These are phyloP conservation scores for Phaeomoniella chlamydospora DNA, from an alignment of 2,329 filamentous ascomycete species.

Conservation along the genomic window DNA sequence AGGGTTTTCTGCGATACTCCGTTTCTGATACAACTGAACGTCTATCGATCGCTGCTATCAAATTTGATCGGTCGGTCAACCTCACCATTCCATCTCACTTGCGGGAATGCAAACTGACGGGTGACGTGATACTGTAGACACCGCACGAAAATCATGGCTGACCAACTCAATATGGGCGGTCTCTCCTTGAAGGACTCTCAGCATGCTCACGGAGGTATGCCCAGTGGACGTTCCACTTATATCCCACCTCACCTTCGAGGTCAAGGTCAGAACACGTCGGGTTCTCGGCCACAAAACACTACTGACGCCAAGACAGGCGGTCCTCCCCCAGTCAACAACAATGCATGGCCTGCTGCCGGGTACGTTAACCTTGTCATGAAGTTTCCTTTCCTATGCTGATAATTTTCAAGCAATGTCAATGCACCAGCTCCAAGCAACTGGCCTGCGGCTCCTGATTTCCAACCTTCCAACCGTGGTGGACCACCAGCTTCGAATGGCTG, in stretches of 20 bases:
- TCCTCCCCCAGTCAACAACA: conserved; percentile 11
- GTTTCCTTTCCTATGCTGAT: not conserved
- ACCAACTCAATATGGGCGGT: conserved; percentile 42
- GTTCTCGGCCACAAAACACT: conserved; percentile 19
- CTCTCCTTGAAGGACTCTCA: conserved; percentile 47
- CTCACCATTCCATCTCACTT: no score
- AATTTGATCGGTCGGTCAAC: no score
- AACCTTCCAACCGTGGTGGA: conserved; percentile 20
- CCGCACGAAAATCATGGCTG: conserved; percentile 37
- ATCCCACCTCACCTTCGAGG: conserved; percentile 50
- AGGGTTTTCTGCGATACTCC: no score
- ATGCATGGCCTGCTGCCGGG: conserved; percentile 17
- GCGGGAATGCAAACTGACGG: no score
- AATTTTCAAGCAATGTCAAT: not conserved
- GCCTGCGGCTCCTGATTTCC: conserved; percentile 45
- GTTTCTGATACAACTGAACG: no score
- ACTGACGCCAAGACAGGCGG: conserved; percentile 21
- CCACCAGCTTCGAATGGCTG: conserved; percentile 20
- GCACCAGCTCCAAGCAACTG: conserved; percentile 20
- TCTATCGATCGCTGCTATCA: no score
- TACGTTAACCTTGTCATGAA: conserved; percentile 13
- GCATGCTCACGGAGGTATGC: conserved; percentile 35
- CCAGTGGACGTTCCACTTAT: conserved; percentile 44
- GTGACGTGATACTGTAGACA: no score
- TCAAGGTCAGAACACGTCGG: conserved; percentile 11